Conservation (phyloP, 257 asterid genomes). For the Vinca minor region DNA sequence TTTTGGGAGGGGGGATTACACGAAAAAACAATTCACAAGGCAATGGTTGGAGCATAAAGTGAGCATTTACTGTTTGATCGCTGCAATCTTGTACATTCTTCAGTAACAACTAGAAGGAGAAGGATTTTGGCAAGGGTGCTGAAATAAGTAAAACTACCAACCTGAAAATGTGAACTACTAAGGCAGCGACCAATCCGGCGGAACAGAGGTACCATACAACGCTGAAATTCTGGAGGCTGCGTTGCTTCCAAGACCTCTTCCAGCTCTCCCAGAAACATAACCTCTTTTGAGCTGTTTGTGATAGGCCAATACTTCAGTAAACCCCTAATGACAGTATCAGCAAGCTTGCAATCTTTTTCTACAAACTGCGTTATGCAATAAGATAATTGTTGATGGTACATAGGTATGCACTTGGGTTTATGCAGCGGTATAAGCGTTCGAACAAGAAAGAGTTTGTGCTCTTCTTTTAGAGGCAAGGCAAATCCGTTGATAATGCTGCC, state of each 20-base stretch:
- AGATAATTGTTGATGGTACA: slow-evolving; percentile 45
- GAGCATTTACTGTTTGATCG: neutral
- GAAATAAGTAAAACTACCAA: slow-evolving; percentile 9
- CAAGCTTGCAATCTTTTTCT: slow-evolving; percentile 43
- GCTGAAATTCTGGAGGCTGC: slow-evolving; percentile 39
- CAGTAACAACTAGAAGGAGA: neutral
- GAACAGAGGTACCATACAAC: slow-evolving; percentile 41
- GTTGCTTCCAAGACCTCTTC: slow-evolving; percentile 43
- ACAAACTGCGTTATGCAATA: slow-evolving; percentile 43
- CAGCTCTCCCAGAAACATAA: slow-evolving; percentile 39
- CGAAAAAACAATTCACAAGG: neutral
- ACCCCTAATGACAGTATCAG: slow-evolving; percentile 40
- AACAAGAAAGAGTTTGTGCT: slow-evolving; percentile 84
- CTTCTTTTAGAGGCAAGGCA: slow-evolving; percentile 81
- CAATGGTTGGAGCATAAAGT: neutral
- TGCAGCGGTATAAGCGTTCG: slow-evolving; percentile 87
- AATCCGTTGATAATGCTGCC: slow-evolving; percentile 92
- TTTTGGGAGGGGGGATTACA: no score
- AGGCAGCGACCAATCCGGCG: slow-evolving; percentile 35
- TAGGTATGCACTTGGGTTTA: slow-evolving; percentile 35
- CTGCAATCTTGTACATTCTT: neutral
- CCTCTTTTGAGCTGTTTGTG: slow-evolving; percentile 40
- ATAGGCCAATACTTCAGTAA: slow-evolving; percentile 41
- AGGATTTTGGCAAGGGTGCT: neutral
- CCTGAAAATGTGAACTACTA: slow-evolving; percentile 45